Base-by-base conservation (phyloP, 1,284 basidiomycete species). In the Uromyces viciae-fabae region DNA sequence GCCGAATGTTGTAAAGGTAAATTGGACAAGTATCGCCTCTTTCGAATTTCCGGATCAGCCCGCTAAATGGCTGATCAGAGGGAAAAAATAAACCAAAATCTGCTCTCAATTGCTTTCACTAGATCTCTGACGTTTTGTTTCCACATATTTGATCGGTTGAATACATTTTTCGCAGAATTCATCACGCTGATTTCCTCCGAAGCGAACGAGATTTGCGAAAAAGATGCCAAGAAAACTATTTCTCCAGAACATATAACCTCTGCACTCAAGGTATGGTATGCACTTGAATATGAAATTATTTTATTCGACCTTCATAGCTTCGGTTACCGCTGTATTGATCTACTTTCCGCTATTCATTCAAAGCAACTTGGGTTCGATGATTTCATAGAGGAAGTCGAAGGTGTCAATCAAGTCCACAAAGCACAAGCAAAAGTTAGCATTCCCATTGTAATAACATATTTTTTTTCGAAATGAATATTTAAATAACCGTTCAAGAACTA, bases 221-320 rank as follows among this genome's bases (percentile, higher is more conserved):
- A 94, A 86, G 94, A 95, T 85, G 92, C 93, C n/a, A 98, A 98
- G 88, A 99, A 99, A 89, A 99, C 96, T 0, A 99, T 99, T 84
- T 94, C 95, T 3, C 96, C 97, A 1, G 96, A 99, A 85, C 96
- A 99, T 85, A 95, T 99, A 68, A 92, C 98, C 60, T 89, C 90
- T 49, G 97, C 96, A 5, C 88, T 99, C 74, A 94, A 94, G 88
- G 94, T 94, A 40, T 42, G 28, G 28, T 73, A n/a, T 7, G 2
- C 46, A 60, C n/a, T 60, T 33, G 11, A 60, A 33, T 33, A 64
- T 9, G 33, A 19, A 3, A 17, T 46, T 38, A 8, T 38, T 64
- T 31, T 4, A 4, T 46, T 60, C 31, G 11, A 40, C 0, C 43
- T 14, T 31, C 8, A 28, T 36, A 31, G 25, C 25, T 42, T 62